These are phyloP conservation scores for Starmerella floricola DNA, from an alignment of 805 yeast species.

Conservation along the genomic window DNA sequence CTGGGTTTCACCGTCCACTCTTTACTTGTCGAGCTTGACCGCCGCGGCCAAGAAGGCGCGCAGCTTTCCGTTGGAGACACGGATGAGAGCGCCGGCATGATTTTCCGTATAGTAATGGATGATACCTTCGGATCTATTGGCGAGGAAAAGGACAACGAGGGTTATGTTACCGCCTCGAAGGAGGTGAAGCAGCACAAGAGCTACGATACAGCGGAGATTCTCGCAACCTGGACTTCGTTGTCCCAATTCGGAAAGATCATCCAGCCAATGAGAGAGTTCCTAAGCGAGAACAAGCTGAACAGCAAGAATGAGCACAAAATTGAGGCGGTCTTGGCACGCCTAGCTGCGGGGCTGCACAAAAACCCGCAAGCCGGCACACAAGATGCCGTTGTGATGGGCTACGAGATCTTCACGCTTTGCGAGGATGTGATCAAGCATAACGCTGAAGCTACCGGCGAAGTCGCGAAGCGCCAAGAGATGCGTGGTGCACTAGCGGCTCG, in stretches of 20 bases:
- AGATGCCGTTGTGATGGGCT: conserved; percentile 57
- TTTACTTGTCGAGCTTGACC: conserved; percentile 44
- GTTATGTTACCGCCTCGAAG: conserved; percentile 70
- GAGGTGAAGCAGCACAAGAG: conserved; percentile 86
- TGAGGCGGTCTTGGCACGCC: conserved; percentile 65
- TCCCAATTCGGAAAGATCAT: conserved; percentile 45
- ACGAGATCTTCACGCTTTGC: conserved; percentile 54
- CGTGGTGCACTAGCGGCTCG: conserved; percentile 14
- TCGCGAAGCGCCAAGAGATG: conserved; percentile 17
- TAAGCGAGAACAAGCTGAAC: conserved; percentile 52
- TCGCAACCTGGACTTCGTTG: conserved; percentile 53
- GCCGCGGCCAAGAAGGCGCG: conserved; percentile 6
- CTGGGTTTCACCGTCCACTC: conserved; percentile 78
- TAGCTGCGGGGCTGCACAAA: conserved; percentile 64
- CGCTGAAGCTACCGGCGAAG: neutral
- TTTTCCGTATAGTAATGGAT: conserved; percentile 73
- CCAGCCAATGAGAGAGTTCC: conserved; percentile 51
- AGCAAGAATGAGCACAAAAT: conserved; percentile 59
- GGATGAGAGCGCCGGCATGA: conserved; percentile 45
- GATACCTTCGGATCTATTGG: conserved; percentile 87
- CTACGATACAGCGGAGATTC: conserved; percentile 71
- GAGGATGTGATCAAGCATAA: conserved; percentile 4
- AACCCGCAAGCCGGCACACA: conserved; percentile 48
- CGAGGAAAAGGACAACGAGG: conserved; percentile 89
- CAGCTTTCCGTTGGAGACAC: conserved; percentile 49